Percentiles rank a stretch among this genome's conserved stretches.
Conservation (phyloP, 1,139 yeast genomes). For the Suhomyces wounanorum region DNA sequence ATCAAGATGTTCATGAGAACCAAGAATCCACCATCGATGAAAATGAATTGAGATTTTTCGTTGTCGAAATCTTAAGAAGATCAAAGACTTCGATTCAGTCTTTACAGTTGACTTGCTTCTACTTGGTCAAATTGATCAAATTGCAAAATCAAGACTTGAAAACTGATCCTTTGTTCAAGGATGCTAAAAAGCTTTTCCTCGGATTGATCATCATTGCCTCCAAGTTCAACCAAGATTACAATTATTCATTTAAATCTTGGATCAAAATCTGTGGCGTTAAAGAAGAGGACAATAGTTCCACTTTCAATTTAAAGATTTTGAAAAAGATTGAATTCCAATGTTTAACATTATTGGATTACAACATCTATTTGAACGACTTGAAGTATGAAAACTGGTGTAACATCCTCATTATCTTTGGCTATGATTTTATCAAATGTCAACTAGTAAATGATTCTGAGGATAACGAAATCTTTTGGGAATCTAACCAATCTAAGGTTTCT, state of each 20-base stretch:
- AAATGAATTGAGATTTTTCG: conserved; percentile 43
- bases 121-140: conserved; percentile 51
- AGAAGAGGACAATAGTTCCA: conserved; percentile 18
- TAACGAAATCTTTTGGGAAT: conserved; percentile 36
- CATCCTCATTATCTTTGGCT: conserved; percentile 45
- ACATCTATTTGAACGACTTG: conserved; percentile 50
- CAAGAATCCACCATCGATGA: conserved; percentile 18
- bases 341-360: conserved; percentile 55
- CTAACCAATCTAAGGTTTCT: conserved; percentile 22
- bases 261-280: conserved; percentile 67
- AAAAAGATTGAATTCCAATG: conserved; percentile 56
- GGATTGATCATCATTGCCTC: conserved; percentile 68
- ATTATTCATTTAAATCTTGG: conserved; percentile 75
- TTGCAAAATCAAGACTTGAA: conserved; percentile 10
- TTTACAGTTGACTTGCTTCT: conserved; percentile 67
- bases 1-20: conserved; percentile 18
- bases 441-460: conserved; percentile 17
- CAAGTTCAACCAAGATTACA: conserved; percentile 73
- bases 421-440: conserved; percentile 39
- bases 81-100: conserved; percentile 68
- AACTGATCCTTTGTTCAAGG: conserved; percentile 26
- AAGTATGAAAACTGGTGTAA: conserved; percentile 61
- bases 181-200: conserved; percentile 68
- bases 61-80: conserved; percentile 66
- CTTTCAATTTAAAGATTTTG: conserved; percentile 43